Conservation (phyloP, 2,329 filamentous ascomycete genomes). For the Aquanectria penicillioides region DNA sequence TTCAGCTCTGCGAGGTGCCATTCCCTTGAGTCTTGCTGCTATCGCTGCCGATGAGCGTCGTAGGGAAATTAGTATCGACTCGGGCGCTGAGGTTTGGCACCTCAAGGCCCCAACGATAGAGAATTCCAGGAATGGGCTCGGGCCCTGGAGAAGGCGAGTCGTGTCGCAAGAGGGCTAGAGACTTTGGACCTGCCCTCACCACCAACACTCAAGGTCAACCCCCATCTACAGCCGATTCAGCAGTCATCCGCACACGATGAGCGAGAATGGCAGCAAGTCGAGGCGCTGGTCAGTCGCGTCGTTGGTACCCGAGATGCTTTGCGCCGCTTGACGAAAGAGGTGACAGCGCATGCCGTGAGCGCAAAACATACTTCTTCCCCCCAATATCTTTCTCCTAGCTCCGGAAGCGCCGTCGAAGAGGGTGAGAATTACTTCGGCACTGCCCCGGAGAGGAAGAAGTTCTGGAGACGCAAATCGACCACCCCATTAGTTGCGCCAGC, state of each 20-base stretch:
- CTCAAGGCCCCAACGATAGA: constrained; percentile 81
- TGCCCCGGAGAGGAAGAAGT: constrained; percentile 67
- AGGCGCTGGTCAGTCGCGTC: constrained; percentile 85
- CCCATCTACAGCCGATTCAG: constrained; percentile 40
- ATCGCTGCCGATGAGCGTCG: constrained; percentile 89
- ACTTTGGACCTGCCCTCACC: constrained; percentile 39
- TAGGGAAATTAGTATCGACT: constrained; percentile 95
- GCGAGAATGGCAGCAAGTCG: constrained; percentile 86
- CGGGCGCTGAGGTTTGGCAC: constrained; percentile 97
- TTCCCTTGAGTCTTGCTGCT: constrained; percentile 89
- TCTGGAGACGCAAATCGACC: constrained; percentile 92
- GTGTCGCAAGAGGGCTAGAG: constrained; percentile 67
- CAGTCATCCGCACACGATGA: constrained; percentile 68
- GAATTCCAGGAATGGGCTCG: constrained; percentile 91
- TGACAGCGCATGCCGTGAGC: constrained; percentile 70
- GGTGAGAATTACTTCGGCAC: constrained; percentile 66
- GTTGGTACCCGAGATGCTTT: constrained; percentile 90
- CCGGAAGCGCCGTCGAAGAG: constrained; percentile 57
- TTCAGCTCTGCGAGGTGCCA: constrained; percentile 89
- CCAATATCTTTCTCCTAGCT: constrained; percentile 54
- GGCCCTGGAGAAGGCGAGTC: constrained; percentile 84
- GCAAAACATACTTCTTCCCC: constrained; percentile 39
- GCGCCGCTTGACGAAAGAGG: constrained; percentile 85
- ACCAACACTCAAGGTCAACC: constrained; percentile 41
- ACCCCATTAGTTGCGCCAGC: constrained; percentile 55